Base-by-base conservation (phyloP, 2,329 filamentous ascomycete species). In the Diplodia intermedia region DNA sequence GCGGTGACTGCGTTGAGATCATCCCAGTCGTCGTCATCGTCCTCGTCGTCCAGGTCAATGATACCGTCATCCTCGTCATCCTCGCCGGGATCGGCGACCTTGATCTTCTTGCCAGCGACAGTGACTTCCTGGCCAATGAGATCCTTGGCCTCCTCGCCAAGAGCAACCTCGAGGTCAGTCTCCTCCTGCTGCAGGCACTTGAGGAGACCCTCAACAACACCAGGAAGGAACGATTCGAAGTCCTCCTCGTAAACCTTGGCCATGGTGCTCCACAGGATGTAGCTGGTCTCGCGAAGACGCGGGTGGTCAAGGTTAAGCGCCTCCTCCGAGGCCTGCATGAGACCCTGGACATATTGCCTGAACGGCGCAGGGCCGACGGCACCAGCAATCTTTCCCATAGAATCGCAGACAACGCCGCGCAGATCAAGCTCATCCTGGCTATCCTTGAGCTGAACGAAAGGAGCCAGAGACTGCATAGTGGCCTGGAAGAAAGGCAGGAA, bases 261-360 rank as follows among this genome's bases (percentile, higher is more conserved):
- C 77, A 99, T 89, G 50, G 92, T 93, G 72, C 92, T 93, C 94
- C 95, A 99, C 66, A 99, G 86, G 70, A 98, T 96, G 82, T 97
- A 99, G 78, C 93, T 97, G 70, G 93, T 97, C 84, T 99, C 95
- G 80, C 93, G 92, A 63, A 98, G 88, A 68, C 94, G 88, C 52
- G 94, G 91, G 82, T 97, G 94, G 73, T 93, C 94, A 2, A 99
- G 89, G 73, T 91, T 85, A 2, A 98, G 86, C 67, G 91, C 94
- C 80, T 97, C 94, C 81, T 97, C 94, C 72, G 92, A 97, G 15
- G 94, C 91, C 75, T 90, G 86, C 91, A 99, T 97, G 69, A 98
- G 85, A 52, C 93, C 92, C 76, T 91, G 86, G 43, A 98, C 94
- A 76, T 94, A 98, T 15, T 91, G 92, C 83, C 97, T 90, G 85